These are phyloP conservation scores for Agaricus bisporus DNA, from an alignment of 768 basidiomycete species.

Conservation along the genomic window DNA sequence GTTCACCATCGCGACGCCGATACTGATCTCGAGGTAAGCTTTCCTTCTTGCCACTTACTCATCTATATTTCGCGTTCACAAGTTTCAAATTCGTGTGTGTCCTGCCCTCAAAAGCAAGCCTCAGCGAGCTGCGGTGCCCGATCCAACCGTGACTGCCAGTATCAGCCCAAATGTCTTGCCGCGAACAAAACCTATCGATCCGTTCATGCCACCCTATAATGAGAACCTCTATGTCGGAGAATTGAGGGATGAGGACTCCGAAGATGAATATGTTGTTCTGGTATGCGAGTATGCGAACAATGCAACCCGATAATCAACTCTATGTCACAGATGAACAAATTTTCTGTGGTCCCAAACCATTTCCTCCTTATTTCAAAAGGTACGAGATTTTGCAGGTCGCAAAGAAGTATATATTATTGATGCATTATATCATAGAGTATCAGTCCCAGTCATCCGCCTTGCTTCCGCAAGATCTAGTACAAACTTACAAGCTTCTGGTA, in stretches of 20 bases:
- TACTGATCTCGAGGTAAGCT: constrained; percentile 54
- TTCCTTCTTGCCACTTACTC: neutral
- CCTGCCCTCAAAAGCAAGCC: constrained; percentile 83
- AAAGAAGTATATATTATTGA: neutral
- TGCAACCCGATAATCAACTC: neutral
- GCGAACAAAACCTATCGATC: constrained; percentile 39
- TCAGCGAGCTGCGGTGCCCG: constrained; percentile 33
- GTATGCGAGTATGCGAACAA: constrained; percentile 34
- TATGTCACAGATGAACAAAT: constrained; percentile 72
- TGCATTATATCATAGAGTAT: constrained; percentile 43
- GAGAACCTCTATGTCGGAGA: constrained; percentile 72
- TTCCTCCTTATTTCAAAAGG: constrained; percentile 88
- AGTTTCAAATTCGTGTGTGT: constrained; percentile 88
- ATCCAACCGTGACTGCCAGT: too few relatives aligned
- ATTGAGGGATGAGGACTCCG: constrained; percentile 53
- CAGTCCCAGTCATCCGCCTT: constrained; percentile 76
- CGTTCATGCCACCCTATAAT: constrained; percentile 85
- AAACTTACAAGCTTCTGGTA: constrained; percentile 65
- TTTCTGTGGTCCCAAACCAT: constrained; percentile 75
- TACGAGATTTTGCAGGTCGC: constrained; percentile 20
- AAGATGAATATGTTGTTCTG: constrained; percentile 59
- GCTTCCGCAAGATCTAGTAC: constrained; percentile 70
- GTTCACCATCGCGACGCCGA: constrained; percentile 47
- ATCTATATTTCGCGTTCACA: neutral
- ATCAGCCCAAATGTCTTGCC: constrained; percentile 1